These are phyloP conservation scores for Hypocrella siamensis DNA, from an alignment of 2,329 filamentous ascomycete genomes.

Conservation along the genomic window DNA sequence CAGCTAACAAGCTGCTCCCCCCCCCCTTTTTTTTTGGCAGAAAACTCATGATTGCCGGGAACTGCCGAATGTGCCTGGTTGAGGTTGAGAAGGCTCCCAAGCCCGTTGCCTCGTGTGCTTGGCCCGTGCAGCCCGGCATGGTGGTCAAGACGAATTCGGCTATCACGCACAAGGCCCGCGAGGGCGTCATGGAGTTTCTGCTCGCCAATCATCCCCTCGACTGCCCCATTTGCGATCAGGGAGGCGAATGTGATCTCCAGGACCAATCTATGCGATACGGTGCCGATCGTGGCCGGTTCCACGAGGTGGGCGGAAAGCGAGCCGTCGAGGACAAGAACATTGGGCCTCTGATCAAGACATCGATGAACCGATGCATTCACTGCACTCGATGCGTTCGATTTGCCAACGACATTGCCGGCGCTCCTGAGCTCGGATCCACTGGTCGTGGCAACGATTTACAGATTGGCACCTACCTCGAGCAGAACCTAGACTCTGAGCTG, in stretches of 20 bases:
- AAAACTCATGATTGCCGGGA: slow-evolving; percentile 97
- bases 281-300: slow-evolving; percentile 88
- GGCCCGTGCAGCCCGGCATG: slow-evolving; percentile 98
- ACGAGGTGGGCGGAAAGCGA: slow-evolving; percentile 90
- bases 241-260: slow-evolving; percentile 96
- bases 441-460: slow-evolving; percentile 95
- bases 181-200: slow-evolving; percentile 98
- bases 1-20: background rate
- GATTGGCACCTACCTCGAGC: slow-evolving; percentile 94
- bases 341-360: slow-evolving; percentile 94
- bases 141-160: slow-evolving; percentile 97
- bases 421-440: slow-evolving; percentile 84
- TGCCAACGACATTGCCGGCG: slow-evolving; percentile 91
- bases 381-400: slow-evolving; percentile 97
- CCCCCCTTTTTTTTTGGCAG: too few relatives aligned
- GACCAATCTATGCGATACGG: slow-evolving; percentile 99
- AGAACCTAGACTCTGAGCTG: slow-evolving; percentile 83
- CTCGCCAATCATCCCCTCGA: slow-evolving; percentile 92
- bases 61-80: slow-evolving; percentile 98
- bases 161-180: slow-evolving; percentile 89
- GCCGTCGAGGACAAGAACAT: slow-evolving; percentile 99
- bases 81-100: slow-evolving; percentile 95
- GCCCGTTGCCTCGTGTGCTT: slow-evolving; percentile 94
- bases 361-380: slow-evolving; percentile 99
- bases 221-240: slow-evolving; percentile 96